These are phyloP conservation scores for Mycena alexandri DNA, from an alignment of 768 basidiomycete species.

Conservation along the genomic window DNA sequence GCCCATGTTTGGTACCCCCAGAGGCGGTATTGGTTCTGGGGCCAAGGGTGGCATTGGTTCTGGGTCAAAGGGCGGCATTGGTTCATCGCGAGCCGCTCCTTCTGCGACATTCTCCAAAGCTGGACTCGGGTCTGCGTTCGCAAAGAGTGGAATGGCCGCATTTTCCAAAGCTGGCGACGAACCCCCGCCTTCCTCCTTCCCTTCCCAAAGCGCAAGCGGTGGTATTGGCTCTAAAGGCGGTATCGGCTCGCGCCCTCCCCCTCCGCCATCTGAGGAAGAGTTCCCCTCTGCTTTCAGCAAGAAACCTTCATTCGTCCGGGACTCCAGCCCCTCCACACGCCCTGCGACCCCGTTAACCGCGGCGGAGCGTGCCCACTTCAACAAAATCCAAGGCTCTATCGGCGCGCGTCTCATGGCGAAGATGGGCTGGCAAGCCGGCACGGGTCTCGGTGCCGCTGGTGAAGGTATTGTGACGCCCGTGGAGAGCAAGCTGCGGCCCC, in stretches of 20 bases:
- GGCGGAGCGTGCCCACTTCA: slow-evolving; percentile 85
- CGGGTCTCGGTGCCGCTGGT: slow-evolving; percentile 79
- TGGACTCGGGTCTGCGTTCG: slow-evolving; percentile 35
- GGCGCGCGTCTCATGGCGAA: slow-evolving; percentile 93
- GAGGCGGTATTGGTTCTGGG: slow-evolving; percentile 56
- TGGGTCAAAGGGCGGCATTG: slow-evolving; percentile 56
- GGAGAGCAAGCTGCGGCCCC: slow-evolving; percentile 86
- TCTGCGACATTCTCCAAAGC: slow-evolving; percentile 32
- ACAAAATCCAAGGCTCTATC: slow-evolving; percentile 78
- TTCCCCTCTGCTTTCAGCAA: slow-evolving; percentile 59
- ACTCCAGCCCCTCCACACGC: slow-evolving; percentile 59
- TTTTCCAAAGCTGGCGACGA: slow-evolving; percentile 34
- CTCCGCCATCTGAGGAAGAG: slow-evolving; percentile 39
- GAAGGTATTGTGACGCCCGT: slow-evolving; percentile 92
- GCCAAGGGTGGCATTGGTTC: too few species aligned
- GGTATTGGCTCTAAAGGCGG: slow-evolving; percentile 41
- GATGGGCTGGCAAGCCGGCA: slow-evolving; percentile 94
- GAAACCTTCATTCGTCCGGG: slow-evolving; percentile 65
- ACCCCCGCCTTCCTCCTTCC: slow-evolving; percentile 14
- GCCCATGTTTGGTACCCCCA: slow-evolving; percentile 47
- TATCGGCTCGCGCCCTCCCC: slow-evolving; percentile 35
- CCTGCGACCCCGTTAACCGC: slow-evolving; percentile 67
- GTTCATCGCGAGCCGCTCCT: slow-evolving; percentile 44
- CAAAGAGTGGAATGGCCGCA: slow-evolving; percentile 32
- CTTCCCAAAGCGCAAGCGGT: slow-evolving; percentile 42